Evolutionary conservation across 257 asterid genomes (phyloP), one percentile per base, ranked within the genome.

Genomic region (Nicotiana tomentosiformis): DNA sequence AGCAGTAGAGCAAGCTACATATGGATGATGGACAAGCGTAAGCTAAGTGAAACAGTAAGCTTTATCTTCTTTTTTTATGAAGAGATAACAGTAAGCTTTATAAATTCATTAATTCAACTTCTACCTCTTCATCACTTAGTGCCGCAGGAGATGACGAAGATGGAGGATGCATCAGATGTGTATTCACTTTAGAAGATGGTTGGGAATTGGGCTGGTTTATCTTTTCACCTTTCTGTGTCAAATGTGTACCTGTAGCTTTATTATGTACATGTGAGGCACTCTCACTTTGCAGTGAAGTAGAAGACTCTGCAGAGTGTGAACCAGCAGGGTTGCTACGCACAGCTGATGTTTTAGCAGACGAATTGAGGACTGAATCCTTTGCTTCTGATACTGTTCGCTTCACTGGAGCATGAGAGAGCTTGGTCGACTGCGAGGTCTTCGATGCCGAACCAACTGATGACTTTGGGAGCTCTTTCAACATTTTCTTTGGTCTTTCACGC

Each of bases 61-160:
- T 39, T 74, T 3, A 29, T 51, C 26, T 23, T 23, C 0, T 23
- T 23, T 23, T 23, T 23, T 23, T 0, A 23, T 0, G 26, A 23
- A 23, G 82, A 43, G 78, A 85, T 51, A 81, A 72, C 55, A 65
- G n/a, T 11, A 16, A 32, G 32, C 66, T 39, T 74, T 3, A 29
- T 51, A 46, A 14, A 39, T 61, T n/a, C n/a, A 66, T 53, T 69
- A 76, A 56, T 78, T 83, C 7, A 81, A 84, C 32, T 69, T 83
- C 68, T 87, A 94, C 99, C 98, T 93, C 98, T 92, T 96, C 98
- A 87, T 96, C 99, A 83, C 98, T 96, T 88, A 96, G 88, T 81
- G 87, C 81, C 82, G 98, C 90, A 82, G 94, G 90, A 74, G 90
- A 92, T 74, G 98, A 88, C 61, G 92, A 78, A 77, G 89, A 77